Conservation (phyloP, 306 rosid genomes). For the Acmispon strigosus region DNA sequence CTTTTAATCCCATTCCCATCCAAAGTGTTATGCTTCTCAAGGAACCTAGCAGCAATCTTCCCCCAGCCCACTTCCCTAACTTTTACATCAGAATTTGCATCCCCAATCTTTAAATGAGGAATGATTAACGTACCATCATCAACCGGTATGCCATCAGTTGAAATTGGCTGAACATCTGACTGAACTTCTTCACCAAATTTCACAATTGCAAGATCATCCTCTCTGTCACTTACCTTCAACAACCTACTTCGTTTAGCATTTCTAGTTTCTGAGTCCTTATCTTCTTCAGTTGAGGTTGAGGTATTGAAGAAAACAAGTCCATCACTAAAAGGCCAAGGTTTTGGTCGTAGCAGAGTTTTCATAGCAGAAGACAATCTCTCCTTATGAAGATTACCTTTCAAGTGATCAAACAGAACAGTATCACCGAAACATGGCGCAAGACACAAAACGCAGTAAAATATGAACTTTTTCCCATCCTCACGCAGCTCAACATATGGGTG, state of each 20-base stretch:
- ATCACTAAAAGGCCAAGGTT: constrained; percentile 90
- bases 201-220: constrained; percentile 56
- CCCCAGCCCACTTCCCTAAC: constrained; percentile 57
- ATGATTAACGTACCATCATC: constrained; percentile 32
- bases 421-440: constrained; percentile 77
- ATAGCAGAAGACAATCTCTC: constrained; percentile 58
- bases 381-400: constrained; percentile 77
- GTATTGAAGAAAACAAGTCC: constrained; percentile 75
- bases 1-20: constrained; percentile 48
- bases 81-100: constrained; percentile 47
- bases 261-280: constrained; percentile 20
- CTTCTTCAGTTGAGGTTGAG: constrained; percentile 31
- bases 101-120: constrained; percentile 54
- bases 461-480: constrained; percentile 60
- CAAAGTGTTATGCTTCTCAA: constrained; percentile 34
- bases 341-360: constrained; percentile 61
- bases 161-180: constrained; percentile 32
- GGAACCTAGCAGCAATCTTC: constrained; percentile 65
- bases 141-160: constrained; percentile 8
- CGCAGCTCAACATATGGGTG: constrained; percentile 81
- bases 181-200: constrained; percentile 33
- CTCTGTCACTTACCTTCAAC: constrained; percentile 36
- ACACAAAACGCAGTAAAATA: constrained; percentile 80
- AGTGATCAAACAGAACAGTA: constrained; percentile 60
- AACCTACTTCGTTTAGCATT: constrained; percentile 30